phyloP scores from a whole-genome alignment of 2,329 filamentous ascomycete species.

The Leptographium flavum region DNA sequence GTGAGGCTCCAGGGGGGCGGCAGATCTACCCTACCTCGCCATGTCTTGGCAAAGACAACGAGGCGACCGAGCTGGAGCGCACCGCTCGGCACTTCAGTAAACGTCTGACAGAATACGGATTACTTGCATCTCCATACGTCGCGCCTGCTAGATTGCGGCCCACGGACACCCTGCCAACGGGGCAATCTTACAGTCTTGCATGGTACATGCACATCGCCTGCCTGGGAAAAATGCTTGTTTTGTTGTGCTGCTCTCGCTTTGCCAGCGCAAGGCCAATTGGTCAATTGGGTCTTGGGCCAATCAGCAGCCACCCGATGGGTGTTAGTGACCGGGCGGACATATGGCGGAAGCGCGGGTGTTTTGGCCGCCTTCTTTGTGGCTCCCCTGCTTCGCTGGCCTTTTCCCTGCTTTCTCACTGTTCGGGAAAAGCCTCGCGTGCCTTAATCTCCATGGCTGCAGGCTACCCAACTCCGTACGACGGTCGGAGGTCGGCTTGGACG shows the following conservation, averaged over 20 bases:
- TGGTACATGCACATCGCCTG: too few species aligned
- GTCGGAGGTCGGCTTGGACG: constrained; percentile 1
- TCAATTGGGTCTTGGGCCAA: not conserved
- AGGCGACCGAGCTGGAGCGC: not conserved
- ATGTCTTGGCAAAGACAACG: not conserved
- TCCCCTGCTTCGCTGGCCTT: too few species aligned
- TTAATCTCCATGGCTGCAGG: not conserved
- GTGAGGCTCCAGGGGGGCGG: not conserved
- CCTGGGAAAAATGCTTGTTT: too few species aligned
- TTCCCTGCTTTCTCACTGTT: not conserved
- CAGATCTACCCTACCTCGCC: not conserved
- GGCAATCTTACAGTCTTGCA: too few species aligned
- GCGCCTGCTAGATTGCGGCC: too few species aligned
- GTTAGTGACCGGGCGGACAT: not conserved
- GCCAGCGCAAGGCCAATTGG: not conserved
- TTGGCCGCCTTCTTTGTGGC: not conserved
- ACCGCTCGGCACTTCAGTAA: not conserved
- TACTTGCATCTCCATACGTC: not conserved
- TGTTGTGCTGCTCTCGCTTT: too few species aligned
- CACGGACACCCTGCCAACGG: too few species aligned
- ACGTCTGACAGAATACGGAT: not conserved
- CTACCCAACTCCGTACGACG: not conserved
- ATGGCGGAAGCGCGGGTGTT: constrained; percentile 2
- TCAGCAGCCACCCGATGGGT: not conserved
- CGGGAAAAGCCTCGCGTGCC: constrained; percentile 2